Base-by-base conservation (phyloP, 169 alveolate genomes). In the Eimeria tenella region DNA sequence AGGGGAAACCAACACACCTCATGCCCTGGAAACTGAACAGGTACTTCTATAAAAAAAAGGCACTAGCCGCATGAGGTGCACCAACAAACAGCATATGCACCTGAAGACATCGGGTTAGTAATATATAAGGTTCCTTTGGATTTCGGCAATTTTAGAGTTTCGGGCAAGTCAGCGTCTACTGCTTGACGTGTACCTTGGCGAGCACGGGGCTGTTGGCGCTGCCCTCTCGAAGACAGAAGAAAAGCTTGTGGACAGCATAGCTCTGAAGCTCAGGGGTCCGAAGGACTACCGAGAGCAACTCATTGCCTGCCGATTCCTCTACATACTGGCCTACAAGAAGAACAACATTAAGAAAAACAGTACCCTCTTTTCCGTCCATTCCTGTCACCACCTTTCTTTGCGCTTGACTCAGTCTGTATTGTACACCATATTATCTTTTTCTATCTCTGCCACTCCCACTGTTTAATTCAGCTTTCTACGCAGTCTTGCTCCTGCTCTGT, bases 181-280 rank as follows among this genome's bases (percentile, higher is more conserved):
- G 60, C 62, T 31, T 31, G 71, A 15, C 13, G 55, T 62, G 17
- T 42, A 60, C 90, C 89, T 62, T 62, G 63, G 82, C 25, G 70
- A 58, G 94, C 31, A 70, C 82, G 8, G 70, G 73, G 70, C 81
- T 90, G 68, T 13, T 75, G 31, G 94, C 25, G 70, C 50, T 21
- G 81, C 56, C 53, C 25, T 82, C 93, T 82, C 74, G 75, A 10
- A 93, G 9, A 31, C 93, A 68, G 68, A 93, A 93, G 87, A 25
- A 93, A 49, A 83, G 70, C 49, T 93, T 93, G 82, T 93, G 95
- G 55, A 71, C 93, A 4, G 73, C 89, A 89, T 93, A 93, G 79
- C 71, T 82, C 71, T 93, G 93, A 42, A 93, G 93, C 53, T 49
- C 74, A 4, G 95, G 93, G 15, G 93, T 70, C 7, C 90, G 8